phyloP scores from a whole-genome alignment of 352 stramenopile genomes.

The Phytophthora hybrid region DNA sequence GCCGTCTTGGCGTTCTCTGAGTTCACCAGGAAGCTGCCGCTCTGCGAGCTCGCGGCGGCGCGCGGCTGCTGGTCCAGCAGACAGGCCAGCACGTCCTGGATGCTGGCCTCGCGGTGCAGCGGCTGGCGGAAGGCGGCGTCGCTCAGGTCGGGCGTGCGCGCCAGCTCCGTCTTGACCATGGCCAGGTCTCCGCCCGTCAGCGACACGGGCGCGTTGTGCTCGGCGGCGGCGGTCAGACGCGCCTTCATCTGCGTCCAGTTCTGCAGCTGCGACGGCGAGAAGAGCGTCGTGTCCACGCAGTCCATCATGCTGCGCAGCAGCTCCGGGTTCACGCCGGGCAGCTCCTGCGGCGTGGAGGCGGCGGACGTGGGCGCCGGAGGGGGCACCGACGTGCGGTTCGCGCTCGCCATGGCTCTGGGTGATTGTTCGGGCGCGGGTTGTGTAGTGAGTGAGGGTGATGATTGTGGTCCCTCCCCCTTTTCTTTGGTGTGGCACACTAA shows the following conservation, averaged over 20 bases:
- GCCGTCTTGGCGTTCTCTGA: conserved; percentile 50
- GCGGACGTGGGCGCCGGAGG: conserved; percentile 7
- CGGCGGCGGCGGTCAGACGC: conserved; percentile 60
- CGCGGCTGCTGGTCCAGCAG: conserved; percentile 74
- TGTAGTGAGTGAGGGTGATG: not conserved
- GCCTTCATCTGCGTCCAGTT: conserved; percentile 87
- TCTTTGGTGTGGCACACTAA: conserved; percentile 7
- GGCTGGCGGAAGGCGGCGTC: conserved; percentile 43
- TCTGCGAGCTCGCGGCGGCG: conserved; percentile 53
- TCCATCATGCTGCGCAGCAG: conserved; percentile 89
- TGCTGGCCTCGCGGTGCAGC: conserved; percentile 76
- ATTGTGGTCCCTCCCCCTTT: conserved; percentile 25
- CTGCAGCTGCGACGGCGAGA: conserved; percentile 72
- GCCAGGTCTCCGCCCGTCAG: conserved; percentile 45
- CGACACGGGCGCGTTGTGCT: conserved; percentile 49
- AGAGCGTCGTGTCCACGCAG: conserved; percentile 85
- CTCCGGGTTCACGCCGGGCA: conserved; percentile 67
- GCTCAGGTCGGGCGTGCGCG: conserved; percentile 35
- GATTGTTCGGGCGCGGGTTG: conserved; percentile 1
- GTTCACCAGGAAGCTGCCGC: conserved; percentile 62
- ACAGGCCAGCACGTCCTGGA: conserved; percentile 82
- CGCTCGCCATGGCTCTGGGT: too few species aligned
- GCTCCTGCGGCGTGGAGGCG: conserved; percentile 10
- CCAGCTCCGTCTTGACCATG: conserved; percentile 54
- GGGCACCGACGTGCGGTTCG: too few species aligned